Evolutionary conservation across 2,329 filamentous ascomycete genomes (phyloP).

Genomic region (Talaromyces atroroseus): DNA sequence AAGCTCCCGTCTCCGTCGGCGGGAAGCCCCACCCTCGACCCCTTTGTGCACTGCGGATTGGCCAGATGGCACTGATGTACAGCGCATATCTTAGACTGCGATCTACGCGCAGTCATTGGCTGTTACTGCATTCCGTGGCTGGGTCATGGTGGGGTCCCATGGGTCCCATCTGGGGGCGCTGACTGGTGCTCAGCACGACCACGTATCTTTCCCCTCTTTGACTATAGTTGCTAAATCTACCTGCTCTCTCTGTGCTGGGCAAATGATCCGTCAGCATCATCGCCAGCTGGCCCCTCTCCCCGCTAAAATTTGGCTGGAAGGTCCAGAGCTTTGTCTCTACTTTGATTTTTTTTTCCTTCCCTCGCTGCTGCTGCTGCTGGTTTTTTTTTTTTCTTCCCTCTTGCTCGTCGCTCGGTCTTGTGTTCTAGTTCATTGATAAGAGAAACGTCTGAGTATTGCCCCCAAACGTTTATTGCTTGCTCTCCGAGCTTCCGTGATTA

Average conservation of each 20-base stretch:
- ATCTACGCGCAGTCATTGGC: not conserved
- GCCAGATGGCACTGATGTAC: constrained; percentile 2
- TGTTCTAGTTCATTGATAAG: not conserved
- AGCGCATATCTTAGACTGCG: constrained; percentile 9
- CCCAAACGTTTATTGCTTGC: not conserved
- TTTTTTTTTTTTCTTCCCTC: not conserved
- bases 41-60: not conserved
- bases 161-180: not conserved
- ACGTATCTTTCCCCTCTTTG: constrained; percentile 9
- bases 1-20: constrained; percentile 11
- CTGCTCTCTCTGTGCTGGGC: not conserved
- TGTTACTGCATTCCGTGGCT: not conserved
- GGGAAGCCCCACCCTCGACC: constrained; percentile 6
- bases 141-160: not conserved
- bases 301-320: not conserved
- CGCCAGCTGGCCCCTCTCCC: not conserved
- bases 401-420: not conserved
- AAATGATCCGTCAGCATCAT: not conserved
- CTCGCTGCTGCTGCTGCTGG: no score
- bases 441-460: not conserved
- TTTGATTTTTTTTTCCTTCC: not conserved
- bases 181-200: constrained; percentile 12
- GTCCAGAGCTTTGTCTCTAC: not conserved
- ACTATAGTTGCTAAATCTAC: not conserved
- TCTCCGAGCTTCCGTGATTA: not conserved